These are phyloP conservation scores for Xylaria sp. DNA, from an alignment of 2,329 filamentous ascomycete genomes.

Conservation along the genomic window DNA sequence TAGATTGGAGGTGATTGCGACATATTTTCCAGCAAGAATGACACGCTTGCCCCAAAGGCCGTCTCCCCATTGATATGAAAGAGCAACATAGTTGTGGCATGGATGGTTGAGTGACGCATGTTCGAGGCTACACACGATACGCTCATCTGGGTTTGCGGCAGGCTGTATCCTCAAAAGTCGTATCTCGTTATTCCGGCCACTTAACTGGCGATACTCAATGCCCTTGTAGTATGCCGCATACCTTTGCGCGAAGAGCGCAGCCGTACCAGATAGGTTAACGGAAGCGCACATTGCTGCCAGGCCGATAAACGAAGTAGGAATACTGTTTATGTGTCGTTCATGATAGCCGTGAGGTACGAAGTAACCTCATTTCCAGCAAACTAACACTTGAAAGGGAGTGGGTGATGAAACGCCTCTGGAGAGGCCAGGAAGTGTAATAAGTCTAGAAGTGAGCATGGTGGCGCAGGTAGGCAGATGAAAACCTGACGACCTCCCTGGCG, in stretches of 20 bases:
- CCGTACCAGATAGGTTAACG: neutral
- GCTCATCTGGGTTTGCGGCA: neutral
- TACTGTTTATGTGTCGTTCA: neutral
- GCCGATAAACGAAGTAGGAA: neutral
- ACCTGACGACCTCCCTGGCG: neutral
- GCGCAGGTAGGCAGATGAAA: neutral
- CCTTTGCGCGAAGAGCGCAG: neutral
- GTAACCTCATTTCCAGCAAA: neutral
- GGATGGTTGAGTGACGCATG: neutral
- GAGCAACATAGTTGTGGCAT: neutral
- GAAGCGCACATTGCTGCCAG: neutral
- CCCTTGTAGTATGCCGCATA: neutral
- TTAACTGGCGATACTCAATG: neutral
- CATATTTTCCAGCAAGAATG: neutral
- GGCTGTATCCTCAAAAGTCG: conserved; percentile 1
- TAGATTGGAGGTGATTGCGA: neutral
- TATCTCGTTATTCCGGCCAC: neutral
- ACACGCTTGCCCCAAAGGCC: neutral
- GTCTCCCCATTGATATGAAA: conserved; percentile 1
- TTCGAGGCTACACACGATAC: neutral
- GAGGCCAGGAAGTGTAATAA: neutral
- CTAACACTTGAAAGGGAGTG: neutral
- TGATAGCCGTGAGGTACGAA: neutral
- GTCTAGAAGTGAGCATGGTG: neutral
- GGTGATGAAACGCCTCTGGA: neutral